Conservation (phyloP, 352 stramenopile species). For the Nothophytophthora sp. region DNA sequence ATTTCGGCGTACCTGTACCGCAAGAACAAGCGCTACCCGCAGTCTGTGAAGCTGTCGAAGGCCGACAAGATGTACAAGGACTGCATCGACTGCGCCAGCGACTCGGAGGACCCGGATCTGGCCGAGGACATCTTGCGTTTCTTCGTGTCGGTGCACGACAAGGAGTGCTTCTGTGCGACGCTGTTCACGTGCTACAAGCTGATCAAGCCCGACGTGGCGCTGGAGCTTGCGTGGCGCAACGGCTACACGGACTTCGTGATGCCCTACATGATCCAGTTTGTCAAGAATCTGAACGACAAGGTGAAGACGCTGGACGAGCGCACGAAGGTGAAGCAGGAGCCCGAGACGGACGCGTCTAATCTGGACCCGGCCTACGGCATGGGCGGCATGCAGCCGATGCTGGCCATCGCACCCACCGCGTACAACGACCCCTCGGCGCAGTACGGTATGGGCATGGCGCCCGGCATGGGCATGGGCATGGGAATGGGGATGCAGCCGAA, state of each 20-base stretch:
- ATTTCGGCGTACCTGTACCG: conserved; percentile 99
- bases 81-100: conserved; percentile 98
- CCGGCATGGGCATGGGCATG: conserved; percentile 51
- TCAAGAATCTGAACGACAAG: conserved; percentile 96
- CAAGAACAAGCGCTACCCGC: conserved; percentile 98
- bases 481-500: conserved; percentile 58
- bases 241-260: conserved; percentile 99
- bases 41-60: conserved; percentile 99
- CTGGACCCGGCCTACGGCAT: conserved; percentile 78
- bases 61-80: conserved; percentile 99
- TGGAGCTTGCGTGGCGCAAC: conserved; percentile 99
- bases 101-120: conserved; percentile 95
- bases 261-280: conserved; percentile 99
- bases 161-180: conserved; percentile 98
- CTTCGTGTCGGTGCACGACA: conserved; percentile 99
- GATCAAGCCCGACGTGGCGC: conserved; percentile 98
- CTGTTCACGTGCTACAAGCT: conserved; percentile 99
- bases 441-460: conserved; percentile 56
- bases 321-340: conserved; percentile 81
- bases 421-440: conserved; percentile 81
- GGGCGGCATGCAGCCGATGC: conserved; percentile 77
- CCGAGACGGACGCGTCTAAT: conserved; percentile 47
- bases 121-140: conserved; percentile 98
- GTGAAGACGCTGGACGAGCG: conserved; percentile 93
- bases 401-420: conserved; percentile 79